These are phyloP conservation scores for Blepharisma stoltei DNA, from an alignment of 73 alveolate genomes.

Conservation along the genomic window DNA sequence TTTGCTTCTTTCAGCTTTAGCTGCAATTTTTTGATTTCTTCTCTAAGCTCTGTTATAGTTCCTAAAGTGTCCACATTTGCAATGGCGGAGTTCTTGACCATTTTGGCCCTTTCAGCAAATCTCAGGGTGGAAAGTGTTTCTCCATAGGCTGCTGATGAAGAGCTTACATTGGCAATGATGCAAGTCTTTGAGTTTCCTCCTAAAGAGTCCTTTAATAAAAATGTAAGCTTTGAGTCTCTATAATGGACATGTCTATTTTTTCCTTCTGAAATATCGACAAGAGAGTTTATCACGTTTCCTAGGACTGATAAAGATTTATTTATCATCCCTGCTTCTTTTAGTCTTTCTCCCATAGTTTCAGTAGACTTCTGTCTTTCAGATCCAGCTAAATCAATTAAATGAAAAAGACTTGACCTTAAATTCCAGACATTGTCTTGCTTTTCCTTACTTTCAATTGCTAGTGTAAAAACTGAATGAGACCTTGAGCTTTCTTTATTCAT, in stretches of 20 bases:
- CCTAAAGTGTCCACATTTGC: constrained; percentile 59
- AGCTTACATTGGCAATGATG: constrained; percentile 95
- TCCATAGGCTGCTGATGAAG: constrained; percentile 76
- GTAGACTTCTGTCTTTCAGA: constrained; percentile 93
- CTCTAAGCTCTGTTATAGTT: constrained; percentile 53
- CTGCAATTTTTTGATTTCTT: constrained; percentile 60
- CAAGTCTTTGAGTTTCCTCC: constrained; percentile 98
- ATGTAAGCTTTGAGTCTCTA: constrained; percentile 92
- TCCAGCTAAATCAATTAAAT: constrained; percentile 96
- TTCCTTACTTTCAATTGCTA: constrained; percentile 75
- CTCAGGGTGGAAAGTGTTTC: constrained; percentile 95
- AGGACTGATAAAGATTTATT: constrained; percentile 87
- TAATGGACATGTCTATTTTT: constrained; percentile 91
- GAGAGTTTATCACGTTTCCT: constrained; percentile 92
- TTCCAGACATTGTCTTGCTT: constrained; percentile 48
- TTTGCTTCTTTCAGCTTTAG: constrained; percentile 14
- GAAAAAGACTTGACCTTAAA: constrained; percentile 65
- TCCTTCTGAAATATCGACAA: constrained; percentile 81
- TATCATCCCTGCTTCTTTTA: constrained; percentile 88
- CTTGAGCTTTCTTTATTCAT: constrained; percentile 85
- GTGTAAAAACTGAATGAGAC: constrained; percentile 94
- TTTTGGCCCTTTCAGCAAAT: constrained; percentile 95
- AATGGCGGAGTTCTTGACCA: constrained; percentile 79
- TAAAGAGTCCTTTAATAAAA: constrained; percentile 90
- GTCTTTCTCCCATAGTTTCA: constrained; percentile 55